Conservation (phyloP, 768 basidiomycete species). For the Psilocybe cubensis region DNA sequence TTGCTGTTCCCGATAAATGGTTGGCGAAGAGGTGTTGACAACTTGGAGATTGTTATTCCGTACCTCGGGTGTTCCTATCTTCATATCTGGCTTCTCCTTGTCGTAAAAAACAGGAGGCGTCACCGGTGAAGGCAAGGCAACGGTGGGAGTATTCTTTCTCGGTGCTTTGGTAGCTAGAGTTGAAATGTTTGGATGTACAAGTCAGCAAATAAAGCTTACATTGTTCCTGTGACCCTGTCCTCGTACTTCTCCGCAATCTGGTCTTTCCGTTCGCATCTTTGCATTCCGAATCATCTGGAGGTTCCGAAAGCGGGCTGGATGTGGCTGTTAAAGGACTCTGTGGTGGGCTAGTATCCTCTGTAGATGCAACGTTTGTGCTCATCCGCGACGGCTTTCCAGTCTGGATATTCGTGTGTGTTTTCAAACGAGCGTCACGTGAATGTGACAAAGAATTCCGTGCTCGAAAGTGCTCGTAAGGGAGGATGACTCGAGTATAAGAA, state of each 20-base stretch:
- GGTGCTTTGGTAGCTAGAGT: slow-evolving; percentile 25
- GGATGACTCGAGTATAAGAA: slow-evolving; percentile 88
- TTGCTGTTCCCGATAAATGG: slow-evolving; percentile 51
- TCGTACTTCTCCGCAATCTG: slow-evolving; percentile 54
- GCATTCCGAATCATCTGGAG: slow-evolving; percentile 74
- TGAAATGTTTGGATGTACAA: slow-evolving; percentile 11
- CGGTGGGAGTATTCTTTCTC: slow-evolving; percentile 35
- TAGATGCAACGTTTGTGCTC: slow-evolving; percentile 35
- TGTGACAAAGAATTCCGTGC: slow-evolving; percentile 65
- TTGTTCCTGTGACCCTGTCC: slow-evolving; percentile 57
- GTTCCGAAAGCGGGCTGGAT: slow-evolving; percentile 80
- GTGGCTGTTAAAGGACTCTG: slow-evolving; percentile 78
- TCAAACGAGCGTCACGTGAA: slow-evolving; percentile 50
- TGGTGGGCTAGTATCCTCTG: slow-evolving; percentile 60
- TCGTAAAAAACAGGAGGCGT: slow-evolving; percentile 54
- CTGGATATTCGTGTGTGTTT: slow-evolving; percentile 56
- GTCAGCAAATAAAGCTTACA: slow-evolving; percentile 24
- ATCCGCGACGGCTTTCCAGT: slow-evolving; percentile 39
- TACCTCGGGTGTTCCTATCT: slow-evolving; percentile 58
- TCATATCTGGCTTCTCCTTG: slow-evolving; percentile 42
- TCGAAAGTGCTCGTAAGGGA: slow-evolving; percentile 94
- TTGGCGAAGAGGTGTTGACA: slow-evolving; percentile 27
- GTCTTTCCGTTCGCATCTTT: slow-evolving; percentile 55
- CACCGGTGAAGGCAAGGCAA: slow-evolving; percentile 34
- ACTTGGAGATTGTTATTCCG: slow-evolving; percentile 32